Conservation (phyloP, 805 yeast genomes). For the Suhomyces pyralidae region DNA sequence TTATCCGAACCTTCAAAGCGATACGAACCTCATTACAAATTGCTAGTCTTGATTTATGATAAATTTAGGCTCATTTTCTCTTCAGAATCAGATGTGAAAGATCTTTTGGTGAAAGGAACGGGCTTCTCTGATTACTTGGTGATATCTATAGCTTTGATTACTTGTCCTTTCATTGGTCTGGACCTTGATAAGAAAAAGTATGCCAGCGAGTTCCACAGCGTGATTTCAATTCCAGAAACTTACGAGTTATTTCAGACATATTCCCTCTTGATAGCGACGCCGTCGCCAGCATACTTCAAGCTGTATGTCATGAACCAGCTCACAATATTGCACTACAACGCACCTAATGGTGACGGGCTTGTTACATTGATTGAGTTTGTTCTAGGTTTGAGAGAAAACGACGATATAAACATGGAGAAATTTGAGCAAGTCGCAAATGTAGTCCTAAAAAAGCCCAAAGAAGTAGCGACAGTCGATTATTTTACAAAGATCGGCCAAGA, state of each 20-base stretch:
- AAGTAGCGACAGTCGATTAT: conserved; percentile 47
- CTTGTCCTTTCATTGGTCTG: conserved; percentile 23
- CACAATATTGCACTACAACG: conserved; percentile 50
- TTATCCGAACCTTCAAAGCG: not conserved
- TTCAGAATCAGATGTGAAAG: conserved; percentile 47
- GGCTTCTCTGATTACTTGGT: conserved; percentile 62
- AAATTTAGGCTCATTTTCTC: conserved; percentile 34
- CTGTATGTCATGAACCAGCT: conserved; percentile 47
- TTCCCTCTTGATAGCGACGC: conserved; percentile 52
- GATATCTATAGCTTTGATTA: conserved; percentile 42
- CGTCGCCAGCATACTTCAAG: conserved; percentile 47
- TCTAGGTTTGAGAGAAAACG: conserved; percentile 72
- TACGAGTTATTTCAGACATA: conserved; percentile 63
- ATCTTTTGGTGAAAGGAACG: conserved; percentile 58
- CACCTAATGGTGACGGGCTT: conserved; percentile 63
- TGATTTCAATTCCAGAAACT: conserved; percentile 54
- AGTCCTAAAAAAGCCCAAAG: conserved; percentile 59
- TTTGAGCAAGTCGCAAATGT: conserved; percentile 66
- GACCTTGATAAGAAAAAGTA: conserved; percentile 8
- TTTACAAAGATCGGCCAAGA: conserved; percentile 62
- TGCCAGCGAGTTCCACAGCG: conserved; percentile 14
- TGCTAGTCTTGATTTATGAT: conserved; percentile 27
- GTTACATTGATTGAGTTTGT: conserved; percentile 70
- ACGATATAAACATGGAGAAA: conserved; percentile 62
- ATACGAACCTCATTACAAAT: conserved; percentile 9